Conservation (phyloP, 805 yeast species). For the Kluyveromyces aestuarii region DNA sequence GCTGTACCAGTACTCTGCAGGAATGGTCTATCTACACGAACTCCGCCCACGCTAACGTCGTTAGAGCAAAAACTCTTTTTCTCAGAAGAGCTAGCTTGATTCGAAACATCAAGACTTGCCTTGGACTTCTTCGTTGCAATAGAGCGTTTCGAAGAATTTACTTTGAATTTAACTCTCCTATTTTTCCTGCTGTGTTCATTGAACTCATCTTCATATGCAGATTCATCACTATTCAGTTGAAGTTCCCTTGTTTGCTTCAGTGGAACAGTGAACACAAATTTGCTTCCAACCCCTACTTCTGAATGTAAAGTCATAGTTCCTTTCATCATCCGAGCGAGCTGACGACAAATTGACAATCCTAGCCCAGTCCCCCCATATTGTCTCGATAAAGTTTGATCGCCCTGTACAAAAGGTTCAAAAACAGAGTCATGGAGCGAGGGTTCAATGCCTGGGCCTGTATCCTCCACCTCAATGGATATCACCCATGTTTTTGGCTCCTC, state of each 20-base stretch:
- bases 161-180: slow-evolving; percentile 34
- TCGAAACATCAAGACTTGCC: slow-evolving; percentile 9
- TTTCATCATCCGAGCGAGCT: slow-evolving; percentile 82
- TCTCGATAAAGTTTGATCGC: slow-evolving; percentile 86
- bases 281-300: slow-evolving; percentile 72
- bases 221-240: slow-evolving; percentile 24
- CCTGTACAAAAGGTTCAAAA: slow-evolving; percentile 95
- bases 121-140: slow-evolving; percentile 16
- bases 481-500: slow-evolving; percentile 30
- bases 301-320: slow-evolving; percentile 75
- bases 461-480: slow-evolving; percentile 56
- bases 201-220: slow-evolving; percentile 58
- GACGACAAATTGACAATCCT: slow-evolving; percentile 83
- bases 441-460: slow-evolving; percentile 93
- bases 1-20: slow-evolving; percentile 35
- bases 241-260: slow-evolving; percentile 43
- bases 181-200: slow-evolving; percentile 44
- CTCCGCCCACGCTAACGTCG: slow-evolving; percentile 11
- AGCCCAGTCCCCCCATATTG: slow-evolving; percentile 95
- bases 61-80: slow-evolving; percentile 1
- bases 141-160: slow-evolving; percentile 19
- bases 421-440: slow-evolving; percentile 71
- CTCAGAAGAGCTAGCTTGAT: slow-evolving; percentile 1
- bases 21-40: slow-evolving; percentile 26
- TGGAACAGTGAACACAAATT: slow-evolving; percentile 74